Evolutionary conservation across 148 eudicot species (phyloP).

Genomic region (Chenopodium berlandieri): DNA sequence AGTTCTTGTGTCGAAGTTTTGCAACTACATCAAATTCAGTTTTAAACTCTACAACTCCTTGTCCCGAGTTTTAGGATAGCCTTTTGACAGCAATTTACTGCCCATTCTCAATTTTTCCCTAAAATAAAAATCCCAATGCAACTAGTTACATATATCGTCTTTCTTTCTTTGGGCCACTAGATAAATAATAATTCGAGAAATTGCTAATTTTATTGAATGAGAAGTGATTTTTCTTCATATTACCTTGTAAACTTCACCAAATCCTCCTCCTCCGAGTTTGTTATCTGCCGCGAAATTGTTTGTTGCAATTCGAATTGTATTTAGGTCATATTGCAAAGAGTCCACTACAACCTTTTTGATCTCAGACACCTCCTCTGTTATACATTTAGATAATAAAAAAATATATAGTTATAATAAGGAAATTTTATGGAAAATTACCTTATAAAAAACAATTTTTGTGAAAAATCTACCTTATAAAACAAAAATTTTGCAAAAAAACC

Average conservation of each 20-base stretch:
- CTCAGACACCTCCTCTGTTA: constrained; percentile 1
- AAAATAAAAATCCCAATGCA: not conserved
- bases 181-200: too few relatives aligned
- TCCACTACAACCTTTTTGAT: not conserved
- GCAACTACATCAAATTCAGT: constrained; percentile 41
- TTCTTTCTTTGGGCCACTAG: too few relatives aligned
- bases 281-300: constrained; percentile 9
- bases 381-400: too few relatives aligned
- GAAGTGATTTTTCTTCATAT: not conserved
- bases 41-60: constrained; percentile 36
- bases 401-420: too few relatives aligned
- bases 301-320: constrained; percentile 14
- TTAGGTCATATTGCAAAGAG: constrained; percentile 16
- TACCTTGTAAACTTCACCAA: constrained; percentile 36
- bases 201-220: too few relatives aligned
- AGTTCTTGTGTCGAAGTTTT: constrained; percentile 40
- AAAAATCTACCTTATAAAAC: too few relatives aligned
- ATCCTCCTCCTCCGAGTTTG: constrained; percentile 31
- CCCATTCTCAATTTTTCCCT: constrained; percentile 36
- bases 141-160: too few relatives aligned
- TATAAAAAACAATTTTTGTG: too few relatives aligned
- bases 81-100: constrained; percentile 40
- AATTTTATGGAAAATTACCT: too few relatives aligned
- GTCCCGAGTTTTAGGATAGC: constrained; percentile 36
- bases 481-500: too few relatives aligned